These are phyloP conservation scores for Podospora pseudopauciseta DNA, from an alignment of 495 filamentous ascomycete species.

Conservation along the genomic window DNA sequence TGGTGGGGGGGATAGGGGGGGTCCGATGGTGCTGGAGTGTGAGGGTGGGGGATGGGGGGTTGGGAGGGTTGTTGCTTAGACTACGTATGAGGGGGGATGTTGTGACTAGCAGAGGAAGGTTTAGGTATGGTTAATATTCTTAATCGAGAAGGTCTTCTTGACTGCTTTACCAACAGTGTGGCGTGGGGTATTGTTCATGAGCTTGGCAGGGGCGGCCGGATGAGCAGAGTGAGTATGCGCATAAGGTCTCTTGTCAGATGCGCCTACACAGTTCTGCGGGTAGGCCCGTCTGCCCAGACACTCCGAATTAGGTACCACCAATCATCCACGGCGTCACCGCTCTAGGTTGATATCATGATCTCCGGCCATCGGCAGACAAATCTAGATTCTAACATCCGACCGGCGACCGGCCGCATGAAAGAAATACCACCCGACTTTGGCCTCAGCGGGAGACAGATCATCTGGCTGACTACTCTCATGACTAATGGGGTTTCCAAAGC, in stretches of 20 bases:
- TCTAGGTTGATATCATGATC: too few relatives aligned
- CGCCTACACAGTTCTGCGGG: too few relatives aligned
- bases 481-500: not conserved
- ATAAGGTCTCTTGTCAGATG: too few relatives aligned
- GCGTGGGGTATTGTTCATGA: not conserved
- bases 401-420: not conserved
- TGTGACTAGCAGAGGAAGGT: not conserved
- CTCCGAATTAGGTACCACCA: too few relatives aligned
- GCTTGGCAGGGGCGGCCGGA: not conserved
- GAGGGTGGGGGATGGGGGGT: conserved; percentile 41
- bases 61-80: conserved; percentile 31
- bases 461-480: not conserved
- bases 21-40: conserved; percentile 60
- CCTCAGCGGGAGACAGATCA: not conserved
- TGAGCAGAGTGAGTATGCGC: not conserved
- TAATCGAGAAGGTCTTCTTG: not conserved
- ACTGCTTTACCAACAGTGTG: too few relatives aligned
- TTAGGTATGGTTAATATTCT: not conserved
- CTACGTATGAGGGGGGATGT: not conserved
- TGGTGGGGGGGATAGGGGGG: conserved; percentile 48
- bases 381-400: too few relatives aligned
- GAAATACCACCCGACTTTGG: not conserved
- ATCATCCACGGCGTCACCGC: too few relatives aligned
- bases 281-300: too few relatives aligned
- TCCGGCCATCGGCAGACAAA: too few relatives aligned